Evolutionary conservation across 2,329 filamentous ascomycete species (phyloP).

Genomic region (Hirsutella minnesotensis): DNA sequence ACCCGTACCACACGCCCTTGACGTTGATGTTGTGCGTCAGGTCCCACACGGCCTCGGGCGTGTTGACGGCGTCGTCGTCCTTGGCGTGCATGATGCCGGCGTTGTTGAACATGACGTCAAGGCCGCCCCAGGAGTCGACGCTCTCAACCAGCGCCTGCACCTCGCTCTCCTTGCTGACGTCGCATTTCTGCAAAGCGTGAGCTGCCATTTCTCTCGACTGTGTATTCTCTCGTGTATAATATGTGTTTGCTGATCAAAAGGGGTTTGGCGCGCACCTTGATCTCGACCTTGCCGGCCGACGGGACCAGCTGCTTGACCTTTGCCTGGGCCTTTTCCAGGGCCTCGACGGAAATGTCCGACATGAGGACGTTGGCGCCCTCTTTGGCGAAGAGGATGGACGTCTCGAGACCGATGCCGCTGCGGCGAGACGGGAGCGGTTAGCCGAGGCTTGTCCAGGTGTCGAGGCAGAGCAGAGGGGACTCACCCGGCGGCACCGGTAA

Average conservation of each 20-base stretch:
- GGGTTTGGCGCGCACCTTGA: slow-evolving; percentile 26
- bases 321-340: slow-evolving; percentile 62
- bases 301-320: slow-evolving; percentile 68
- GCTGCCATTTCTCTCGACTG: no score
- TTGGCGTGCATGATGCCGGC: slow-evolving; percentile 91
- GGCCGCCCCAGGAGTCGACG: slow-evolving; percentile 73
- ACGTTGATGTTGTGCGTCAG: slow-evolving; percentile 90
- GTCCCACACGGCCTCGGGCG: slow-evolving; percentile 86
- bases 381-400: slow-evolving; percentile 75
- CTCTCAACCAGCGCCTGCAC: slow-evolving; percentile 63
- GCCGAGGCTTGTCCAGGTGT: background rate
- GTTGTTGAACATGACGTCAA: slow-evolving; percentile 95
- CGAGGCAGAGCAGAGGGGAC: slow-evolving; percentile 17
- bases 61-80: slow-evolving; percentile 70
- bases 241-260: background rate
- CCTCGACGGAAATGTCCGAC: slow-evolving; percentile 70
- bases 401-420: slow-evolving; percentile 89
- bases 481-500: slow-evolving; percentile 81
- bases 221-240: no score
- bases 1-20: slow-evolving; percentile 95
- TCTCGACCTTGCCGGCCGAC: slow-evolving; percentile 47
- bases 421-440: slow-evolving; percentile 3
- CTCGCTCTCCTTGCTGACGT: slow-evolving; percentile 77
- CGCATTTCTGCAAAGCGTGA: slow-evolving; percentile 29
- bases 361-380: slow-evolving; percentile 81